These are phyloP conservation scores for Rauvolfia tetraphylla DNA, from an alignment of 257 asterid species.

Conservation along the genomic window DNA sequence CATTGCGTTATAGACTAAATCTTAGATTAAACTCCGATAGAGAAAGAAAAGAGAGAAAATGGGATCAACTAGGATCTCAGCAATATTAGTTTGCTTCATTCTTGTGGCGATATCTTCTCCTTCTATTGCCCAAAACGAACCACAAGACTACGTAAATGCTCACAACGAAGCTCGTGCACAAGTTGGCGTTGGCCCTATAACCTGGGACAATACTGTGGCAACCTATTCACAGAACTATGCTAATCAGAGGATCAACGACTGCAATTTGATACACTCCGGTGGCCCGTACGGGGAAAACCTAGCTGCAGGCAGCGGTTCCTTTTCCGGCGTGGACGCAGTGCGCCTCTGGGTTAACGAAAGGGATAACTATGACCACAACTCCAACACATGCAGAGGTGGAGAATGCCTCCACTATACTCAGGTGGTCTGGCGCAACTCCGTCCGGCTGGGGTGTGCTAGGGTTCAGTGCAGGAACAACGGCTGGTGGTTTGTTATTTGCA, in stretches of 20 bases:
- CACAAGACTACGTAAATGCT: constrained; percentile 8
- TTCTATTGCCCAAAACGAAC: constrained; percentile 12
- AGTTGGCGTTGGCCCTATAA: constrained; percentile 7
- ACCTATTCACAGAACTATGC: constrained; percentile 16
- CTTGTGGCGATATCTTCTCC: not conserved
- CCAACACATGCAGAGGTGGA: constrained; percentile 24
- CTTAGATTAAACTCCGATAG: too few species aligned
- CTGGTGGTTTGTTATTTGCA: constrained; percentile 18
- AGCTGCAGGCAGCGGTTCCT: constrained; percentile 28
- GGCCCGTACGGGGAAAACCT: constrained; percentile 25
- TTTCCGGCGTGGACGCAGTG: constrained; percentile 32
- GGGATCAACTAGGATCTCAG: not conserved
- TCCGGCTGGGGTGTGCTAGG: not conserved
- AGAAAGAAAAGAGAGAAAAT: not conserved
- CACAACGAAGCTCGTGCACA: constrained; percentile 15
- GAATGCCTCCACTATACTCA: constrained; percentile 42
- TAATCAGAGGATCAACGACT: constrained; percentile 10
- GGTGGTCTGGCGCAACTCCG: constrained; percentile 33
- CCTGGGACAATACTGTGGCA: constrained; percentile 16
- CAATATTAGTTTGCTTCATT: not conserved
- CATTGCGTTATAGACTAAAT: too few species aligned
- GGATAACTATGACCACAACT: constrained; percentile 6
- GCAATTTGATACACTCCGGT: constrained; percentile 6
- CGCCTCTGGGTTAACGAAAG: constrained; percentile 33
- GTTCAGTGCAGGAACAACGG: constrained; percentile 9